phyloP scores from a whole-genome alignment of 2,329 filamentous ascomycete genomes.

The Hymenoscyphus fructigenus region DNA sequence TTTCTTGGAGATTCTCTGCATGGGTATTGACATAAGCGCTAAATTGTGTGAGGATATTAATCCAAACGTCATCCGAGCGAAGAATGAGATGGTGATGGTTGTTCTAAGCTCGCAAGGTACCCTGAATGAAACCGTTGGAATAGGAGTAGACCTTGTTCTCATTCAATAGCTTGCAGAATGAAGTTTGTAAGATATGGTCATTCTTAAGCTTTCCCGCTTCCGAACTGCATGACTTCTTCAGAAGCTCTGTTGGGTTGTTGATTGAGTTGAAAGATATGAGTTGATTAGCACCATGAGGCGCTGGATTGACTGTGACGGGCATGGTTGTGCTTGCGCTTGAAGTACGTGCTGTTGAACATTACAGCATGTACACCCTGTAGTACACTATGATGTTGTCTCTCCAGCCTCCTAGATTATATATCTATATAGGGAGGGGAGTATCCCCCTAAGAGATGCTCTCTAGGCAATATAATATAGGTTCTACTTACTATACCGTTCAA shows the following conservation, averaged over 20 bases:
- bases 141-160: not conserved
- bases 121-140: conserved; percentile 42
- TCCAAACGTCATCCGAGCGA: conserved; percentile 54
- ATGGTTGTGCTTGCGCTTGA: not conserved
- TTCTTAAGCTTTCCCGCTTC: not conserved
- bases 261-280: not conserved
- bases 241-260: not conserved
- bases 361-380: too few species aligned
- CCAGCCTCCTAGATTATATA: too few species aligned
- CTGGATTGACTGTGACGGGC: conserved; percentile 4
- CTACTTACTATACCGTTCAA: too few species aligned
- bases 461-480: too few species aligned
- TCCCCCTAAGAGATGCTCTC: too few species aligned
- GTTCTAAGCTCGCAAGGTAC: conserved; percentile 42
- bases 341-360: too few species aligned
- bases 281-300: conserved; percentile 11
- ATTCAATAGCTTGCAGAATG: not conserved
- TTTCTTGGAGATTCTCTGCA: conserved; percentile 43
- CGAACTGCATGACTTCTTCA: not conserved
- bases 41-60: conserved; percentile 50
- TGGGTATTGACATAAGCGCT: conserved; percentile 47
- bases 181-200: not conserved
- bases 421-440: too few species aligned
- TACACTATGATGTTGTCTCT: too few species aligned
- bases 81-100: conserved; percentile 46